Percentiles rank a stretch among this genome's conserved stretches.
These are phyloP conservation scores for Ophiobolus disseminans DNA, from an alignment of 2,329 filamentous ascomycete species.

Conservation along the genomic window DNA sequence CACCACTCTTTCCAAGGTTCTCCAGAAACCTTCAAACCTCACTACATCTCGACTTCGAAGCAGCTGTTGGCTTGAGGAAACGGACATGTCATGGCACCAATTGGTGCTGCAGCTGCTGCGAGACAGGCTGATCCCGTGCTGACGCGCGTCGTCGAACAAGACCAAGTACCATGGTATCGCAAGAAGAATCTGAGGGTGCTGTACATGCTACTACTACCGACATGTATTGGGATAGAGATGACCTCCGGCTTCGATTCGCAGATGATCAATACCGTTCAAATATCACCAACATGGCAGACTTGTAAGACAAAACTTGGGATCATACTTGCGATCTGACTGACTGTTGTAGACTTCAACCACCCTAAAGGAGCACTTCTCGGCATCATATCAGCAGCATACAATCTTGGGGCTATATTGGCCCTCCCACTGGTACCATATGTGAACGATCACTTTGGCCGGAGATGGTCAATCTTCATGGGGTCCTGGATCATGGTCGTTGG, in stretches of 20 bases:
- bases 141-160: conserved; percentile 50
- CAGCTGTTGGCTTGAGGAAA: background rate
- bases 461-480: conserved; percentile 50
- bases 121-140: conserved; percentile 48
- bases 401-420: conserved; percentile 48
- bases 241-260: conserved; percentile 44
- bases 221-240: conserved; percentile 45
- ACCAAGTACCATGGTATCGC: conserved; percentile 50
- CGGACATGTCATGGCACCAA: conserved; percentile 21
- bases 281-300: conserved; percentile 32
- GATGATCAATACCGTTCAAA: conserved; percentile 44
- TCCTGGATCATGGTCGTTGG: conserved; percentile 55
- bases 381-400: conserved; percentile 56
- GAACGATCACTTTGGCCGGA: conserved; percentile 53
- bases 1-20: background rate
- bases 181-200: conserved; percentile 46
- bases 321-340: background rate
- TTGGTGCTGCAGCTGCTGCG: conserved; percentile 18
- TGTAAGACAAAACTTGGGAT: conserved; percentile 22
- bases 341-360: conserved; percentile 32
- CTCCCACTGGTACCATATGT: conserved; percentile 47
- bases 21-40: background rate
- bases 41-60: no score
- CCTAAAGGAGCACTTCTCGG: conserved; percentile 48
- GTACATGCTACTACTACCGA: conserved; percentile 44